phyloP scores from a whole-genome alignment of 495 filamentous ascomycete genomes.

The Penicillium chermesinum region DNA sequence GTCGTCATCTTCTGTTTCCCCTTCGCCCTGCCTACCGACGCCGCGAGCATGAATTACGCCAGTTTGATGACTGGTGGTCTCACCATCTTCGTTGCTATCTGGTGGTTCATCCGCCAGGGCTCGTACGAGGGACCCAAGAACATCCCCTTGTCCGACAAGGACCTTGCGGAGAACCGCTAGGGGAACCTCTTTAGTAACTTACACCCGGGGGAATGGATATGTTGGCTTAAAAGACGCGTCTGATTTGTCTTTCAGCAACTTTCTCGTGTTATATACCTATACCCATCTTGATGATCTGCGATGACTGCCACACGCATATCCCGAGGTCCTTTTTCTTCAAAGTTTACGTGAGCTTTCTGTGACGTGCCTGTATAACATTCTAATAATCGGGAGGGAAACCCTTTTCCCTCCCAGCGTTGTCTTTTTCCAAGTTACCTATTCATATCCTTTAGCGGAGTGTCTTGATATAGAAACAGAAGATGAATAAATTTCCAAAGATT shows the following conservation, averaged over 20 bases:
- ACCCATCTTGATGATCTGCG: neutral
- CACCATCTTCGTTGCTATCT: constrained; percentile 38
- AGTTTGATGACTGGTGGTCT: constrained; percentile 60
- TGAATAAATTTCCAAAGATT: too few species aligned
- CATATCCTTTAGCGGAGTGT: too few species aligned
- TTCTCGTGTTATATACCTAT: neutral
- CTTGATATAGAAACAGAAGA: too few species aligned
- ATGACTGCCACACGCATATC: neutral
- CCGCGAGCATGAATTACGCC: constrained; percentile 66
- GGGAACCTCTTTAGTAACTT: too few species aligned
- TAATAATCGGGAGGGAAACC: neutral
- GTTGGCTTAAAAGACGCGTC: neutral
- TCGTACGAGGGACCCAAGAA: constrained; percentile 36
- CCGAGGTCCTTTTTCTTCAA: too few species aligned
- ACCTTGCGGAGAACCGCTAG: constrained; percentile 14
- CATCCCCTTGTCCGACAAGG: constrained; percentile 35
- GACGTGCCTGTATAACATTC: neutral
- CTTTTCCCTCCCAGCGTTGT: too few species aligned
- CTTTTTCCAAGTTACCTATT: too few species aligned
- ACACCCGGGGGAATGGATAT: too few species aligned
- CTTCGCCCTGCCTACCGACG: constrained; percentile 50
- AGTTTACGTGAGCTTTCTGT: neutral
- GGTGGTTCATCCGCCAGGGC: constrained; percentile 37
- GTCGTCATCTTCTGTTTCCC: constrained; percentile 79
- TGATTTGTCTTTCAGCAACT: neutral